Base-by-base conservation (phyloP, 169 alveolate species). In the Plasmodium adleri region DNA sequence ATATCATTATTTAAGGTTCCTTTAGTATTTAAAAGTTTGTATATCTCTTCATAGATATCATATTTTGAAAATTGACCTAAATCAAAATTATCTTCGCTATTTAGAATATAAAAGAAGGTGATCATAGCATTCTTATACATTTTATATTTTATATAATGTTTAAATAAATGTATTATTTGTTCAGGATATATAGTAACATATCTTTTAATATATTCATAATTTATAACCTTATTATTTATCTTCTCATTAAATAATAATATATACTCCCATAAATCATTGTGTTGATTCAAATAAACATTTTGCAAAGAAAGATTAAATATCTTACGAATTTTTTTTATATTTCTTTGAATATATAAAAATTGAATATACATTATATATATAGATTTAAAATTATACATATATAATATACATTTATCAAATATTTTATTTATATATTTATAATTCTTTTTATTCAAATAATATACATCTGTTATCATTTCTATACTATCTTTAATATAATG, bases 161-260 rank as follows among this genome's bases (percentile, higher is more conserved):
- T 56, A 80, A 80, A 80, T 13, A 80, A 50, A 9, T 54, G 24
- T 12, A 80, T 72, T 22, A 80, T 49, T 5, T 80, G 68, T 72
- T 80, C 90, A 56, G 90, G 90, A 49, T 80, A 80, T 17, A 80
- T 80, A 12, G 90, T 80, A 7, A 80, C 83, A 43, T 68, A 80
- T 72, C 90, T 56, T 28, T 80, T 80, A 6, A 80, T 49, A 43
- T 80, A 80, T 45, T 80, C 90, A 58, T 80, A 80, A 49, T 80
- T 80, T 10, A 80, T 80, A 20, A 80, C 17, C 28, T 80, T 80
- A 17, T 32, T 80, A 12, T 59, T 26, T 6, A 80, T 68, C 58
- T 80, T 80, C 12, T 67, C 59, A 43, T 7, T 43, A 43, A 54
- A 80, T 10, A 49, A 20, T 24, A 80, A 63, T 47, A 54, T 73